These are phyloP conservation scores for Lepidopterella palustris DNA, from an alignment of 495 filamentous ascomycete genomes.

Conservation along the genomic window DNA sequence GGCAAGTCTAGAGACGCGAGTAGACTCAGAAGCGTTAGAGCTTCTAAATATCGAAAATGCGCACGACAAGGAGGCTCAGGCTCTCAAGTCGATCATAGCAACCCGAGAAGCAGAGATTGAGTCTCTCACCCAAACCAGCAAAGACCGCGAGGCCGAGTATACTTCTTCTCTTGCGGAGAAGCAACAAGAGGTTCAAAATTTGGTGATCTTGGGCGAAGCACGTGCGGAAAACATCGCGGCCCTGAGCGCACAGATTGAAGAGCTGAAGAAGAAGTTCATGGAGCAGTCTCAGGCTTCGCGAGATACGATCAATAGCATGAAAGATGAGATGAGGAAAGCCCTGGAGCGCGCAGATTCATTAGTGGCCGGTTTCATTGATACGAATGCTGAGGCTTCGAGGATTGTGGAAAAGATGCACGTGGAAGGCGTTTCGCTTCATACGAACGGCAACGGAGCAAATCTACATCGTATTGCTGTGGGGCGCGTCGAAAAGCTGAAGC, in stretches of 20 bases:
- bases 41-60: slow-evolving; percentile 12
- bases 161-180: slow-evolving; percentile 7
- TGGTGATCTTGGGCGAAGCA: slow-evolving; percentile 3
- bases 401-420: slow-evolving; percentile 19
- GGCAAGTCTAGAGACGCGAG: slow-evolving; percentile 7
- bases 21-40: slow-evolving; percentile 15
- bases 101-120: slow-evolving; percentile 9
- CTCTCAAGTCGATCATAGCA: neutral
- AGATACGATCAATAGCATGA: slow-evolving; percentile 9
- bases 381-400: slow-evolving; percentile 8
- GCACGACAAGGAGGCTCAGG: neutral
- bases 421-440: slow-evolving; percentile 16
- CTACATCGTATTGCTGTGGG: slow-evolving; percentile 14
- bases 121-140: neutral
- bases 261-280: slow-evolving; percentile 15
- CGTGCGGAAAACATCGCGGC: slow-evolving; percentile 9
- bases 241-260: slow-evolving; percentile 9
- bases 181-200: slow-evolving; percentile 9
- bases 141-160: slow-evolving; percentile 4
- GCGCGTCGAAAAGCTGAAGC: slow-evolving; percentile 17
- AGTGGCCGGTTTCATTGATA: neutral
- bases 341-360: slow-evolving; percentile 8
- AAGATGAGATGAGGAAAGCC: neutral
- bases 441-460: slow-evolving; percentile 2
- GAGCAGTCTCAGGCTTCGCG: slow-evolving; percentile 1